Conservation (phyloP, 306 rosid genomes). For the Glycine soja region DNA sequence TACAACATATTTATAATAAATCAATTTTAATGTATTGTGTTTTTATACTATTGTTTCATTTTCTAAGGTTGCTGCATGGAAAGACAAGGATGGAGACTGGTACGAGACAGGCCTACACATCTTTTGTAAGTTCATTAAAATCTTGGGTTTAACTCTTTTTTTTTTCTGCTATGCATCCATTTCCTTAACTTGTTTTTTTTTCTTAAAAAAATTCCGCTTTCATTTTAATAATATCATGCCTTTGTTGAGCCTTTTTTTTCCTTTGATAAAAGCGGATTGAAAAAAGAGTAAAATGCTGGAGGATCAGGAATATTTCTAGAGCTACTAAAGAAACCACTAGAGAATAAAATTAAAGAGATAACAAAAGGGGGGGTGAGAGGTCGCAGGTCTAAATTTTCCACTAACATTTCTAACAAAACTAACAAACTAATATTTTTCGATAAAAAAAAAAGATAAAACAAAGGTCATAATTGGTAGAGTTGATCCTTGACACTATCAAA, state of each 20-base stretch:
- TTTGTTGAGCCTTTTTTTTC: not conserved
- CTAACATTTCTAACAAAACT: too few relatives aligned
- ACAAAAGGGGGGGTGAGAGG: too few relatives aligned
- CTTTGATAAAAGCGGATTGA: not conserved
- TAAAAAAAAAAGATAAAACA: too few relatives aligned
- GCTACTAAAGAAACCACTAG: not conserved
- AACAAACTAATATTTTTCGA: too few relatives aligned
- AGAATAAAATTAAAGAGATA: too few relatives aligned
- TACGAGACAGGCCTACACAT: constrained; percentile 97
- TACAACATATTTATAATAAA: constrained; percentile 30
- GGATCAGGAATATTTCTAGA: constrained; percentile 13
- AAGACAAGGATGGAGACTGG: constrained; percentile 98
- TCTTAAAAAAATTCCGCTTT: not conserved
- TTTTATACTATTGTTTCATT: constrained; percentile 37
- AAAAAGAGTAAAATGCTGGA: not conserved
- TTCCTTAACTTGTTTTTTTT: not conserved
- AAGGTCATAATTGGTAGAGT: too few relatives aligned
- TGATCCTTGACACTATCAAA: too few relatives aligned
- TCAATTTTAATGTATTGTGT: constrained; percentile 18
- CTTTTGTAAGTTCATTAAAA: constrained; percentile 74
- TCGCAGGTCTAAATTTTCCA: too few relatives aligned
- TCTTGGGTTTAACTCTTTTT: constrained; percentile 20
- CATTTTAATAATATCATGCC: not conserved
- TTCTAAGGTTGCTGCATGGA: constrained; percentile 94
- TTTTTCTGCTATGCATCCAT: constrained; percentile 33